Evolutionary conservation across 495 filamentous ascomycete species (phyloP).

Genomic region (Penicillium verhagenii): DNA sequence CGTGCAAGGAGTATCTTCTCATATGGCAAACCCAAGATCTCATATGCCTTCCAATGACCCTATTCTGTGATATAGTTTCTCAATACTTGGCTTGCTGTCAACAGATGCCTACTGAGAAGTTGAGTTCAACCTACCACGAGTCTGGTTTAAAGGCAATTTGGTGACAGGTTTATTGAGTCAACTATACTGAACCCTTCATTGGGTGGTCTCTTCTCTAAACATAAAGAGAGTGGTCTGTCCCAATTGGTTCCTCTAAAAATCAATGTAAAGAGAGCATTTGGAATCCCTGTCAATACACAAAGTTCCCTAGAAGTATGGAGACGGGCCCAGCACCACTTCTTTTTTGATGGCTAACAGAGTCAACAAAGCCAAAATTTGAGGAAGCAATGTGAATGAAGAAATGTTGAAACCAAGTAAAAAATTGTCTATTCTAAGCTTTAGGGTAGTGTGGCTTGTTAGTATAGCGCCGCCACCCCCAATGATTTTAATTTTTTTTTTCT

Average conservation of each 20-base stretch:
- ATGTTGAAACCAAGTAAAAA: neutral
- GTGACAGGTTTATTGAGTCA: neutral
- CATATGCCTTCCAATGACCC: too few species aligned
- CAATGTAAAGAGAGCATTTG: neutral
- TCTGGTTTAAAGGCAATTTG: neutral
- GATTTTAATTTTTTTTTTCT: slow-evolving; percentile 36
- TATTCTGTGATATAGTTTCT: neutral
- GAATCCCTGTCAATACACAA: neutral
- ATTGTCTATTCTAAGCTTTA: neutral
- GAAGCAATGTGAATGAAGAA: neutral
- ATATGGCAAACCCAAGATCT: too few species aligned
- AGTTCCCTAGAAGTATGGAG: neutral
- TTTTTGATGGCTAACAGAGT: neutral
- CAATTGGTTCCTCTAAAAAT: neutral
- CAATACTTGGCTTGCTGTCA: neutral
- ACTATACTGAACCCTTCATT: neutral
- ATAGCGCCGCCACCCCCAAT: slow-evolving; percentile 31
- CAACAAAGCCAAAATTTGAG: neutral
- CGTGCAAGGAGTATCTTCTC: too few species aligned
- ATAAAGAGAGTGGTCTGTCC: neutral
- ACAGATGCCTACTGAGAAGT: neutral
- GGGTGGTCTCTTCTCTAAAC: neutral
- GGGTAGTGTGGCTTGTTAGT: neutral
- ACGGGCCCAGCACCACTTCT: neutral
- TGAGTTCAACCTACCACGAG: neutral